Base-by-base conservation (phyloP, 164 flowering plant genomes). In the Litsea cubeba region DNA sequence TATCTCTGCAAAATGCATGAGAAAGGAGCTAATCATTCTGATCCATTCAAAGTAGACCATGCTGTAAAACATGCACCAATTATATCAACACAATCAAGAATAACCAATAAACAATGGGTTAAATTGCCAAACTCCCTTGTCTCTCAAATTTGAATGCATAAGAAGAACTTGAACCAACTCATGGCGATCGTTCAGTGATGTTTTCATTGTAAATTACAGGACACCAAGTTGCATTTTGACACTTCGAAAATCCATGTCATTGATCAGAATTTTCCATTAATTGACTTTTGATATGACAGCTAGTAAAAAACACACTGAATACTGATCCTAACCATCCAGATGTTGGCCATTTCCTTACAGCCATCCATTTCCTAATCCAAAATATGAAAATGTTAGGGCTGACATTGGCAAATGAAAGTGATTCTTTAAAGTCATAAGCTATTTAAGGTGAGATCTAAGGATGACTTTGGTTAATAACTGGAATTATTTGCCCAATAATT, bases 31-130 rank as follows among this genome's bases (percentile, higher is more conserved):
- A 71, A 35, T 49, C 50, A 30, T 50, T 50, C 46, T 15, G 72
- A 72, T 65, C 25, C 3, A 54, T 24, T 26, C 73, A 17, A 65
- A 72, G 62, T 17, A 28, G 32, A 40, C 24, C 51, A 73, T 50
- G 17, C 50, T 26, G 15, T 35, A 72, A 66, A 4, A 2, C n/a
- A 51, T 30, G 65, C 66, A 23, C 23, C 12, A 10, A 63, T 63
- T 63, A 25, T 28, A 63, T 54, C 65, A 35, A 24, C 28, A 64
- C 50, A 30, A 11, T 25, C 12, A 7, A 63, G 26, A 74, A 74
- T n/a, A 35, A 10, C 46, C 46, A 35, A 35, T 6, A 35, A 35
- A 35, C 46, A 35, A 6, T 35, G 46, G 46, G 46, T 35, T 35
- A 35, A 35, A 35, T 35, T 35, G 46, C 10, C 46, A 7, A 35